Evolutionary conservation across 306 rosid species (phyloP).

Genomic region (Medicago lupulina): DNA sequence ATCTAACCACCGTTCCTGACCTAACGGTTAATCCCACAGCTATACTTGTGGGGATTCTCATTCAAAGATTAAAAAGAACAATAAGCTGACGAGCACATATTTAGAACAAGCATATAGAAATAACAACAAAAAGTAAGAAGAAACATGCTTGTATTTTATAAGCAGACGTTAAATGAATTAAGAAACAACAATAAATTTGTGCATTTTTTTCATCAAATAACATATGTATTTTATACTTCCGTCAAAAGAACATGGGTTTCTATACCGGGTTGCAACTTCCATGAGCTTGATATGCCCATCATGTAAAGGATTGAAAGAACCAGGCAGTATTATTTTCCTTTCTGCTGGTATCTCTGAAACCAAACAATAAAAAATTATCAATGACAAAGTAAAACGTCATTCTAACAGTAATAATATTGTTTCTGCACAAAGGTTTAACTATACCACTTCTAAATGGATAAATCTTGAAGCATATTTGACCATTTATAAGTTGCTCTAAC

Average conservation of each 20-base stretch:
- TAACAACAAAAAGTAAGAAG: constrained; percentile 1
- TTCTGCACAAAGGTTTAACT: constrained; percentile 33
- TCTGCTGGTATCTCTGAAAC: constrained; percentile 64
- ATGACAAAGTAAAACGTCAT: neutral
- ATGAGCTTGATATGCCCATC: constrained; percentile 87
- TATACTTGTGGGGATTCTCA: neutral
- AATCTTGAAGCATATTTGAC: constrained; percentile 80
- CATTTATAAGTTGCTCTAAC: constrained; percentile 77
- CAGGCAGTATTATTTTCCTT: constrained; percentile 79
- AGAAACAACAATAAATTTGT: constrained; percentile 1
- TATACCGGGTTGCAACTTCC: constrained; percentile 84
- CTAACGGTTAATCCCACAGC: neutral
- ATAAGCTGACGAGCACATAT: constrained; percentile 8
- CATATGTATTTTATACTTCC: no score
- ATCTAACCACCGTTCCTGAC: neutral
- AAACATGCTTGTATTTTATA: neutral
- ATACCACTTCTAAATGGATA: constrained; percentile 83
- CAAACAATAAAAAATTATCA: constrained; percentile 24
- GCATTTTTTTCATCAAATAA: neutral
- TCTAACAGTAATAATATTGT: constrained; percentile 9
- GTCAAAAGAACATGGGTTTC: constrained; percentile 18
- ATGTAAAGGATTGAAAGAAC: constrained; percentile 93
- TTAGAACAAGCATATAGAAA: constrained; percentile 29
- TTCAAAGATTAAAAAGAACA: neutral
- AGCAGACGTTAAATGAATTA: neutral